Conservation (phyloP, 2,329 filamentous ascomycete genomes). For the Didymella arachidicola region DNA sequence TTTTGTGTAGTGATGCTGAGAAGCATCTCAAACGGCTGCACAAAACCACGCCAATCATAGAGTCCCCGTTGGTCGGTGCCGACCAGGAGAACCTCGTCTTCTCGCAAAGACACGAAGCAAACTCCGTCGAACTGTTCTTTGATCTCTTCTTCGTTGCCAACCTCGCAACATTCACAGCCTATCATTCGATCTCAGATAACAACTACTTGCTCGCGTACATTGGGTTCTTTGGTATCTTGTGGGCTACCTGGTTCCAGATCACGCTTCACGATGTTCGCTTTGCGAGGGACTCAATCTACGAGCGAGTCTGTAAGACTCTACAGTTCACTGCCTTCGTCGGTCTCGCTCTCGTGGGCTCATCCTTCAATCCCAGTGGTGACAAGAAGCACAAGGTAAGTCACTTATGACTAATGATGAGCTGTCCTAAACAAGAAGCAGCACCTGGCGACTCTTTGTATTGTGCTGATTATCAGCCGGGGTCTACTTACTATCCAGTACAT, state of each 20-base stretch:
- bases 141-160: slow-evolving; percentile 47
- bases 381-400: slow-evolving; percentile 41
- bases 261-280: slow-evolving; percentile 53
- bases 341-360: slow-evolving; percentile 47
- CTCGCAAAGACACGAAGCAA: slow-evolving; percentile 51
- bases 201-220: slow-evolving; percentile 47
- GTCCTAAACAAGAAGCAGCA: slow-evolving; percentile 33
- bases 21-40: slow-evolving; percentile 48
- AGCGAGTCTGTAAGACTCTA: slow-evolving; percentile 48
- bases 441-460: slow-evolving; percentile 48
- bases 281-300: slow-evolving; percentile 49
- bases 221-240: slow-evolving; percentile 51
- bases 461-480: slow-evolving; percentile 45
- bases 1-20: slow-evolving; percentile 40
- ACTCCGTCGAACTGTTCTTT: slow-evolving; percentile 50
- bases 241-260: slow-evolving; percentile 51
- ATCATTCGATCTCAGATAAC: slow-evolving; percentile 49
- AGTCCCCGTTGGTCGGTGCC: slow-evolving; percentile 47
- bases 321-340: slow-evolving; percentile 51
- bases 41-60: slow-evolving; percentile 45
- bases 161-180: slow-evolving; percentile 51
- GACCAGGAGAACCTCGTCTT: slow-evolving; percentile 48
- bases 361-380: slow-evolving; percentile 42
- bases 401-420: neutral
- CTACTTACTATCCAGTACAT: slow-evolving; percentile 45